phyloP scores from a whole-genome alignment of 371 early-diverging fungal genomes.

The Gilbertella persicaria region DNA sequence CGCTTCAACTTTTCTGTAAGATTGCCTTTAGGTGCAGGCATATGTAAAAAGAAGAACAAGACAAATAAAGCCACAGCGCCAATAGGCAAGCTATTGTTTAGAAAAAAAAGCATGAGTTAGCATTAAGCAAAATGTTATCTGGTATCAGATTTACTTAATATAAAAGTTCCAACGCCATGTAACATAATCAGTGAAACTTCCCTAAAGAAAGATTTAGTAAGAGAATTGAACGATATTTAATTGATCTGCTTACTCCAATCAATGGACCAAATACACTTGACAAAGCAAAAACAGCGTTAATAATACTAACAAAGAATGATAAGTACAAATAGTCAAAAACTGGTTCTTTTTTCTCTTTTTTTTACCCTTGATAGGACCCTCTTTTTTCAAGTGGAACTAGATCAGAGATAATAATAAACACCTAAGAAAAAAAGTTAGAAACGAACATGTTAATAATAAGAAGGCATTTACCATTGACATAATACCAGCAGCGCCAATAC shows the following conservation, averaged over 20 bases:
- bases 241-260: constrained; percentile 36
- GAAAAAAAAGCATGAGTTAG: neutral
- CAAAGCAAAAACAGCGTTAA: constrained; percentile 45
- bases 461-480: constrained; percentile 21
- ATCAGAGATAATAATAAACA: constrained; percentile 67
- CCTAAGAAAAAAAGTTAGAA: constrained; percentile 18
- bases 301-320: constrained; percentile 15
- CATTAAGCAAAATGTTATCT: neutral
- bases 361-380: constrained; percentile 57
- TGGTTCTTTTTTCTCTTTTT: neutral
- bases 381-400: constrained; percentile 56
- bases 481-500: constrained; percentile 65
- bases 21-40: constrained; percentile 30
- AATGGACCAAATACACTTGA: constrained; percentile 44
- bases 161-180: constrained; percentile 54
- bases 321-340: neutral
- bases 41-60: constrained; percentile 30
- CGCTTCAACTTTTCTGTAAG: constrained; percentile 40
- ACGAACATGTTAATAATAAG: constrained; percentile 8
- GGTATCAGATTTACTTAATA: constrained; percentile 31
- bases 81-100: constrained; percentile 37
- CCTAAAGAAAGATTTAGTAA: constrained; percentile 16
- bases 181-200: constrained; percentile 39
- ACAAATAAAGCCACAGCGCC: constrained; percentile 41
- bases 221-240: neutral